These are phyloP conservation scores for Tremella mesenterica DNA, from an alignment of 768 basidiomycete genomes.

Conservation along the genomic window DNA sequence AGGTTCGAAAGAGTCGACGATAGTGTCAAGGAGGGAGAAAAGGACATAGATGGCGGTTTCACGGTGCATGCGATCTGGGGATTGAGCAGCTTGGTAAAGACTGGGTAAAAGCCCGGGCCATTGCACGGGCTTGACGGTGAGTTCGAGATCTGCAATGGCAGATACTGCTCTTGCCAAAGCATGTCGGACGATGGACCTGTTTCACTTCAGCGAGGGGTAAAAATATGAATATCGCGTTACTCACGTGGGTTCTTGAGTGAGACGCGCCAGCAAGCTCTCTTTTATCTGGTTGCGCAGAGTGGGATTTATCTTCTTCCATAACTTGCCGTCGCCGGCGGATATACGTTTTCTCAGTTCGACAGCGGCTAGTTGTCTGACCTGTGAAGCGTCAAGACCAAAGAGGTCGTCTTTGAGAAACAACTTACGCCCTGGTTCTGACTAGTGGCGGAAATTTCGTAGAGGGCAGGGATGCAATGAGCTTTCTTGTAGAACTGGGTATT, in stretches of 20 bases:
- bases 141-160: constrained; percentile 81
- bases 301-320: constrained; percentile 68
- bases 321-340: constrained; percentile 61
- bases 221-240: constrained; percentile 28
- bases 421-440: constrained; percentile 76
- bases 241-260: constrained; percentile 69
- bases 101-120: constrained; percentile 87
- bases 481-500: constrained; percentile 91
- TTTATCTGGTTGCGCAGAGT: constrained; percentile 75
- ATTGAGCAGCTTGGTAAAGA: constrained; percentile 67
- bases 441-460: constrained; percentile 75
- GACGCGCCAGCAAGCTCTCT: constrained; percentile 64
- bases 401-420: constrained; percentile 16
- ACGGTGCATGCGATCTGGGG: constrained; percentile 62
- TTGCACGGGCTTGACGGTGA: constrained; percentile 47
- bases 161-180: constrained; percentile 87
- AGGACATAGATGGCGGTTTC: constrained; percentile 82
- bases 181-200: constrained; percentile 80
- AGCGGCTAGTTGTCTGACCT: constrained; percentile 95
- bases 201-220: not conserved
- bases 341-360: constrained; percentile 95
- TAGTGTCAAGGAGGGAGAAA: constrained; percentile 76
- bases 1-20: constrained; percentile 73
- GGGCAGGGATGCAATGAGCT: constrained; percentile 78
- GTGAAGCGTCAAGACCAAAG: not conserved